Base-by-base conservation (phyloP, 2,329 filamentous ascomycete species). In the Pezicula carpinea region DNA sequence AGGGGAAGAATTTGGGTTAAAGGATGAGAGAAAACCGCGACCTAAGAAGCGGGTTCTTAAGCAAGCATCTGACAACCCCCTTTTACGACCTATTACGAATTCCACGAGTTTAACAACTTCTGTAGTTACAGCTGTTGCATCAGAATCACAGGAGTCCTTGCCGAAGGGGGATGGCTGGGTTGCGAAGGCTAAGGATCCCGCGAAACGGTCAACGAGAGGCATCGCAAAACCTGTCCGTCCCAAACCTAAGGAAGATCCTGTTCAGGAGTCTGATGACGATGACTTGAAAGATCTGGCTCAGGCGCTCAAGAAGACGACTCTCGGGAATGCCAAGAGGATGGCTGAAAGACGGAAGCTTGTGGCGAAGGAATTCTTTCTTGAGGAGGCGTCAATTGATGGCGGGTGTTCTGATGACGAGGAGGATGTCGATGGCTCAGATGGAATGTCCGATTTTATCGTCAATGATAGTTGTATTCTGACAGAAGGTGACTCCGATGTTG, bases 361-460 rank as follows among this genome's bases (percentile, higher is more conserved):
- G n/a, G 22, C 33, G 5, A 34, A 3, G 10, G 23, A 29, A 22
- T 40, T 23, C 22, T 23, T 40, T 26, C n/a, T 26, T 41, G 39
- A 44, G 23, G 32, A 40, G 18, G 18, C 38, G 4, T 39, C 36
- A 15, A 22, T 39, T 13, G 21, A 38, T 33, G 39, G 32, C 26
- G 22, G 35, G n/a, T 33, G n/a, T 38, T 38, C 3, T 40, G 41
- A 41, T 2, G n/a, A 26, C 5, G 31, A 17, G 6, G 43, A 47
- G 36, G 39, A 49, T 17, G 48, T 36, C 14, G 48, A 55, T 1
- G 53, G 53, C 21, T 52, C 46, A 3, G 56, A 55, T 35, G 53
- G 46, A 10, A 11, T 64, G 3, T 62, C 61, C 0, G 60, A 61
- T 49, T 64, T 64, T 34, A 57, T 64, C 31, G 60, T 62, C 5